Evolutionary conservation across 257 asterid species (phyloP), one percentile per base, ranked within the genome.

Genomic region (Phtheirospermum japonicum): DNA sequence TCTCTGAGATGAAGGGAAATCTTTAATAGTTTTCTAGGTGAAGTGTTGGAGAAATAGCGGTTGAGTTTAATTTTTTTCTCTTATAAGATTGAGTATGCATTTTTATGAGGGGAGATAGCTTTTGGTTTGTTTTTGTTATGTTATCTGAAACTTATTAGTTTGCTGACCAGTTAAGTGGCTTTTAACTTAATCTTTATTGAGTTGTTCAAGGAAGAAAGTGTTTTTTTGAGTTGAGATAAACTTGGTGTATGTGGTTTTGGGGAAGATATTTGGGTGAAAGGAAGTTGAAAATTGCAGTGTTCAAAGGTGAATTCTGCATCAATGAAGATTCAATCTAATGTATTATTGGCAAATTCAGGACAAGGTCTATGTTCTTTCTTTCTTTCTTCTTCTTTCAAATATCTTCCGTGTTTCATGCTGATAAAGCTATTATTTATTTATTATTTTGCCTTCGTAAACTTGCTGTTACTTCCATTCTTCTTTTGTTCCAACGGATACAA

Each of bases 261-360:
- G 42, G 42, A 36, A 36, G 42, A 6, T 36, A 6, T 36, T 36
- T 36, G 42, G 42, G 42, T 36, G 53, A 70, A 50, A 60, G 58
- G 75, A 48, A 65, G 66, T 57, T 69, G n/a, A 16, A 19, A 72
- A 53, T 61, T 67, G 74, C 57, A 18, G 76, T 48, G 43, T 36
- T n/a, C 20, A 58, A 49, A 66, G 19, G 67, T 70, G 68, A 37
- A 64, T 57, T 36, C 67, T 61, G 77, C 36, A 45, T 71, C 66
- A 66, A 92, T 86, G 98, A 92, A 86, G 92, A 76, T 90, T 60
- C 85, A 95, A 65, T 65, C 93, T 49, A 79, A 69, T 68, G 98
- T 89, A 50, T 86, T 75, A 71, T 58, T 79, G 75, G 75, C 87
- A 64, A 91, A 84, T 83, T 69, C 98, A 48, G 93, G 73, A 51